phyloP scores from a whole-genome alignment of 768 basidiomycete genomes.

The Tulasnella calospora region DNA sequence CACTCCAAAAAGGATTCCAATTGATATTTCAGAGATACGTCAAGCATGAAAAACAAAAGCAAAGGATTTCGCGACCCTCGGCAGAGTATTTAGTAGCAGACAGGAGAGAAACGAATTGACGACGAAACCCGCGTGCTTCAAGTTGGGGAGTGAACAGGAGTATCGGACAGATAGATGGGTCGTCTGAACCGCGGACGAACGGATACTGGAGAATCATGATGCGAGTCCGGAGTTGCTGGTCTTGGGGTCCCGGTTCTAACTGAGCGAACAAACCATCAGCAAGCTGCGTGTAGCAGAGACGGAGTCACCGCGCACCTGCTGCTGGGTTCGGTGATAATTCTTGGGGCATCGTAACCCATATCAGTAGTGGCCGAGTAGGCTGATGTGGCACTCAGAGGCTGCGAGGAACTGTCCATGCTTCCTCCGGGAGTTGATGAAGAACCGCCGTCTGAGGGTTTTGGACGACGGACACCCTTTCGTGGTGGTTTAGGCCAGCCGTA shows the following conservation, averaged over 20 bases:
- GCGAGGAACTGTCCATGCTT: not conserved
- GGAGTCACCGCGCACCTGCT: not conserved
- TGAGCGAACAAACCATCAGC: not conserved
- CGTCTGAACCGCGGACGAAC: conserved; percentile 20
- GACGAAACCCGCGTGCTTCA: not conserved
- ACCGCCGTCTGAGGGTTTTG: conserved; percentile 4
- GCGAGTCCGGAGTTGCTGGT: not conserved
- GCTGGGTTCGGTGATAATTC: not conserved
- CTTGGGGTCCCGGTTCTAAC: conserved; percentile 18
- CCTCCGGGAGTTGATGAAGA: not conserved
- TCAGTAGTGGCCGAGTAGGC: not conserved
- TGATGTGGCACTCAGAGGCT: not conserved
- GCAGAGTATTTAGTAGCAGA: conserved; percentile 8
- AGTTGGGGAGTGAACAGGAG: not conserved
- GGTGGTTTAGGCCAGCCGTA: conserved; percentile 50
- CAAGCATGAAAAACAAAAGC: not conserved
- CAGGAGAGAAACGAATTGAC: conserved; percentile 15
- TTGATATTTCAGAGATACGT: not conserved
- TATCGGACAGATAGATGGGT: conserved; percentile 15
- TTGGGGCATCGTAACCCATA: not conserved
- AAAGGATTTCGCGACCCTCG: not conserved
- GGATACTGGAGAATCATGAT: conserved; percentile 17
- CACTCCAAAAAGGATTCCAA: not conserved
- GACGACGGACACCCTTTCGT: not conserved
- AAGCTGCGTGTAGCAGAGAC: not conserved